A percentile compares a stretch with the other conserved stretches of the same genome.
These are phyloP conservation scores for Platismatia glauca DNA, from an alignment of 495 filamentous ascomycete species.

Conservation along the genomic window DNA sequence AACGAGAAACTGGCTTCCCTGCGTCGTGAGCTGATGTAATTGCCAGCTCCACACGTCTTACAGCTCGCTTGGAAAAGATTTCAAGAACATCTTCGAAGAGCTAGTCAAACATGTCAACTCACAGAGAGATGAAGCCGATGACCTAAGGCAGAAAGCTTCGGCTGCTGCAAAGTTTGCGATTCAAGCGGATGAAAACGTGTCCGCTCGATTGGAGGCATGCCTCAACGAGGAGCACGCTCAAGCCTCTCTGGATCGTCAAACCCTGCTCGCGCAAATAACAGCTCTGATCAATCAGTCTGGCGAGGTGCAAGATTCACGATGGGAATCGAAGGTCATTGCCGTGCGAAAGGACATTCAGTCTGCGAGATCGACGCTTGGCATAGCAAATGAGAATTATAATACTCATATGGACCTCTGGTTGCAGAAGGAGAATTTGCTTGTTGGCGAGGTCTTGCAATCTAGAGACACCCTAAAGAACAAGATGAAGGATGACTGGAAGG, in stretches of 20 bases:
- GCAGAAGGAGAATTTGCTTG: constrained; percentile 54
- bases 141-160: constrained; percentile 59
- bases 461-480: constrained; percentile 67
- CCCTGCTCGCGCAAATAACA: constrained; percentile 67
- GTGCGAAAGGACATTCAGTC: constrained; percentile 55
- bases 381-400: constrained; percentile 53
- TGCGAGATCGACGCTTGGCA: constrained; percentile 54
- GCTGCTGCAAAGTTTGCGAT: constrained; percentile 56
- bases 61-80: constrained; percentile 76
- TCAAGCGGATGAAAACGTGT: constrained; percentile 55
- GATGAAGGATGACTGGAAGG: constrained; percentile 85
- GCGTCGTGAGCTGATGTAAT: background rate
- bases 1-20: background rate
- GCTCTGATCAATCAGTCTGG: constrained; percentile 63
- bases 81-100: constrained; percentile 76
- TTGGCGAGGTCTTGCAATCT: constrained; percentile 61
- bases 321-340: constrained; percentile 50
- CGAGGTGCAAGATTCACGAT: constrained; percentile 61
- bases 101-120: constrained; percentile 59
- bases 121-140: constrained; percentile 72
- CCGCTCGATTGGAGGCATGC: constrained; percentile 58
- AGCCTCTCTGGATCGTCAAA: constrained; percentile 64
- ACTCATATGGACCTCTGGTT: constrained; percentile 70
- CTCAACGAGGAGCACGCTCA: constrained; percentile 66
- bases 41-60: constrained; percentile 70